Evolutionary conservation across 805 yeast species (phyloP), one percentile per base, ranked within the genome.

Genomic region (Saccharomyces mikatae): DNA sequence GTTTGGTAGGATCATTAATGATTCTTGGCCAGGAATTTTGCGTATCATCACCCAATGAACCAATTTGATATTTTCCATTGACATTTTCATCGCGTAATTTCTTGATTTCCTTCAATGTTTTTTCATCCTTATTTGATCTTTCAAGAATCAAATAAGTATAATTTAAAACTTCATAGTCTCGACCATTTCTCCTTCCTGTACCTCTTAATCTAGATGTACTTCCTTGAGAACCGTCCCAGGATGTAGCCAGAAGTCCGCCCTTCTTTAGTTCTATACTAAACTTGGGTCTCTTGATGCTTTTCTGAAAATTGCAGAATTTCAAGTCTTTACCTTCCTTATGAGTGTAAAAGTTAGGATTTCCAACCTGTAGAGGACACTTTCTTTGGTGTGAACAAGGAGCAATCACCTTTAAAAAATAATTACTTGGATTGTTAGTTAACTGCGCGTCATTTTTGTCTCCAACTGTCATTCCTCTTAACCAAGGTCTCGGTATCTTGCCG

Each of bases 351-450:
- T 80, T 80, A 1, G 95, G 88, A 50, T 86, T 86, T 13, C 86
- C 84, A 31, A 82, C 76, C 68, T 91, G 97, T 53, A 92, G 72
- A 0, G 98, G 97, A 64, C 97, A 91, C 59, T 75, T 78, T 11
- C 84, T 80, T 62, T 89, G 96, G 67, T 94, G 97, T 0, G 92
- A 71, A 65, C 97, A 94, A 2, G 99, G 99, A 0, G 96, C 96
- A 21, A 92, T 65, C 8, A 92, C 76, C 46, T 79, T 78, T 51
- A 90, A 63, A 59, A 85, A 84, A 64, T 79, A 76, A 64, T 79
- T 70, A 47, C 71, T 71, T 36, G 69, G 22, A 2, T n/a, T 30
- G 17, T 56, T 59, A 30, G 54, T 48, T 27, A 48, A 30, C 30
- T 57, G 54, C n/a, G 50, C 56, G 13, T 46, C 50, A 27, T 52